Percentiles rank a stretch among this genome's conserved stretches.
Conservation (phyloP, 306 rosid genomes). For the Abrus precatorius region DNA sequence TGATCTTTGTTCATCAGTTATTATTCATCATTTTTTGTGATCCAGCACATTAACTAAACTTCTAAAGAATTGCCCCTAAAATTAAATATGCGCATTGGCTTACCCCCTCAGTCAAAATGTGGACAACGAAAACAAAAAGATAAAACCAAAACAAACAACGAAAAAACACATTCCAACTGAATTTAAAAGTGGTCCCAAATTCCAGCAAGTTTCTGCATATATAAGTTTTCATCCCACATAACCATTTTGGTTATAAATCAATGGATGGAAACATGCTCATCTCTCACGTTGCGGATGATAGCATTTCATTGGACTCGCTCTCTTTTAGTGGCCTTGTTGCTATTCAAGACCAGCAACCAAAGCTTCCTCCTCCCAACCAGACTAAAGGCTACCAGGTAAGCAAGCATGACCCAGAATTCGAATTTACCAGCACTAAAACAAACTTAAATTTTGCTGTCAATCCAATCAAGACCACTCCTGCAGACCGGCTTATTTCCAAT, state of each 20-base stretch:
- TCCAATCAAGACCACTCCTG: conserved; percentile 56
- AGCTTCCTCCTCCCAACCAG: conserved; percentile 43
- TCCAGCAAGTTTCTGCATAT: conserved; percentile 38
- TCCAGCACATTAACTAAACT: conserved; percentile 3
- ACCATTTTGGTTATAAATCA: conserved; percentile 47
- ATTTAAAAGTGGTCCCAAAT: conserved; percentile 35
- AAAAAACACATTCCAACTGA: conserved; percentile 42
- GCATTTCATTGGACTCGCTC: conserved; percentile 61
- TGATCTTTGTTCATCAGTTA: conserved; percentile 17
- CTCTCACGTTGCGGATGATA: conserved; percentile 49
- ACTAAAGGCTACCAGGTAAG: conserved; percentile 41
- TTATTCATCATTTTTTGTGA: not conserved
- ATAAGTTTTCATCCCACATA: conserved; percentile 38
- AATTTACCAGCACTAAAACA: conserved; percentile 54
- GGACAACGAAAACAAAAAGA: conserved; percentile 18
- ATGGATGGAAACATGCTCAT: conserved; percentile 59
- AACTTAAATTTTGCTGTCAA: conserved; percentile 49
- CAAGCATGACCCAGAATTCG: conserved; percentile 58
- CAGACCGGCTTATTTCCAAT: conserved; percentile 61
- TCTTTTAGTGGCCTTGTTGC: conserved; percentile 71
- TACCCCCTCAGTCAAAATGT: conserved; percentile 24
- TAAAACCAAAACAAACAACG: conserved; percentile 33
- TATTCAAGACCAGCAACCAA: conserved; percentile 63
- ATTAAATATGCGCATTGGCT: conserved; percentile 36
- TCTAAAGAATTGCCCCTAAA: not conserved